Base-by-base conservation (phyloP, 257 asterid species). In the Leptodermis oblonga region DNA sequence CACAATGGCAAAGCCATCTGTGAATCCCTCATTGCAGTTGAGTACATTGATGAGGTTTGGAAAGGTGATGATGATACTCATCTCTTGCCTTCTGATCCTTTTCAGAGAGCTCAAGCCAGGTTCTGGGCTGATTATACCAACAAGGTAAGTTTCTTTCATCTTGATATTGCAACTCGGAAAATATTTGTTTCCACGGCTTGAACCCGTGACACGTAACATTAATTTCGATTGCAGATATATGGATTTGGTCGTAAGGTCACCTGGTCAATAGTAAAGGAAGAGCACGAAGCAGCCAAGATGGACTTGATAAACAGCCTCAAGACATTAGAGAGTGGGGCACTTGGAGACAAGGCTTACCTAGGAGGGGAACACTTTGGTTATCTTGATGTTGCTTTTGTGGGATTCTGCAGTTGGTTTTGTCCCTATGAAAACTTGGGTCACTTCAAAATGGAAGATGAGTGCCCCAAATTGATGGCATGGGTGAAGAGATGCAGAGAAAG, bases 401-500 rank as follows among this genome's bases (percentile, higher is more conserved):
- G 80, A 18, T 86, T 63, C 76, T 83, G 80, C 52, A 26, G 80
- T 31, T 88, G 96, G 96, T 84, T 88, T 46, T n/a, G 76, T 36
- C 43, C 85, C 64, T 83, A 77, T 25, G 95, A 86, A 74, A 81
- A 13, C 8, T 67, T 75, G 63, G 90, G 85, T 22, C 56, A 69
- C 31, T 86, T 86, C 76, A 84, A 70, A 52, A 70, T 83, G 8
- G 84, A 79, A 56, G 71, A 76, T 23, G 79, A 75, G 64, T 84
- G 86, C 39, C 92, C 90, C 0, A 81, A 77, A 54, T 67, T 88
- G 54, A 72, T 84, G 56, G 76, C 61, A 11, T 88, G 95, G 95
- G 90, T 79, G 1, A 82, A 82, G 48, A 81, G 85, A 66, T 86
- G 92, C 79, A 75, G 78, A 87, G 74, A 78, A 36, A 78, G 25